Evolutionary conservation across 2,329 filamentous ascomycete genomes (phyloP).

Genomic region (Leptosphaerulina australis): DNA sequence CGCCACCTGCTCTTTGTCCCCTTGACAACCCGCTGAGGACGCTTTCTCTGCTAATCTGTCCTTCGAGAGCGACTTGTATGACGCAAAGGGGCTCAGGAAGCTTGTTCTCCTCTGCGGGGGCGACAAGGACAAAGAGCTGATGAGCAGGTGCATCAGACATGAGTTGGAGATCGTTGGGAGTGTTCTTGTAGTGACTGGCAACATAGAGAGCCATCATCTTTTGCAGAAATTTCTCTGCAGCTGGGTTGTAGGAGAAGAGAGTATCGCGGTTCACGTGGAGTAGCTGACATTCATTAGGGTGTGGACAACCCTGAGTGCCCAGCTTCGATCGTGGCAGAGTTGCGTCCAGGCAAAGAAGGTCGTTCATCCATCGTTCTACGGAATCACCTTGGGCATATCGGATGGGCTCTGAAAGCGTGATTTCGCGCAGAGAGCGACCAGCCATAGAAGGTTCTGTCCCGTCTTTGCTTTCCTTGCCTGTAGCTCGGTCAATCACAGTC

Average conservation of each 20-base stretch:
- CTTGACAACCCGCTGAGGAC: conserved; percentile 88
- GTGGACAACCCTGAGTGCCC: conserved; percentile 78
- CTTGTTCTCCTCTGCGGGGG: conserved; percentile 77
- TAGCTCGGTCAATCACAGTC: conserved; percentile 77
- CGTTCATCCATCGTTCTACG: conserved; percentile 97
- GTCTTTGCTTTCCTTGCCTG: conserved; percentile 66
- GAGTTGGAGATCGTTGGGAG: conserved; percentile 95
- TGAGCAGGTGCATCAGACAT: conserved; percentile 98
- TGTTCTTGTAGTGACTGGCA: conserved; percentile 97
- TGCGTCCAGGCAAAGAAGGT: conserved; percentile 88
- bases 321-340: conserved; percentile 80
- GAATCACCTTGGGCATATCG: conserved; percentile 88
- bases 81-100: conserved; percentile 94
- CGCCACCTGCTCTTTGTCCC: conserved; percentile 86
- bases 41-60: conserved; percentile 90
- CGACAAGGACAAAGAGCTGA: conserved; percentile 91
- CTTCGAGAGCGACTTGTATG: conserved; percentile 91
- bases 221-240: conserved; percentile 95
- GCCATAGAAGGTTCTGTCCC: conserved; percentile 48
- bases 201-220: conserved; percentile 99
- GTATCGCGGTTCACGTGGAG: conserved; percentile 96
- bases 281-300: conserved; percentile 89
- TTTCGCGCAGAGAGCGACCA: conserved; percentile 85
- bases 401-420: conserved; percentile 91
- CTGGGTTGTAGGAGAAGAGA: conserved; percentile 95